These are phyloP conservation scores for Hypoxylon lienhwacheense DNA, from an alignment of 495 filamentous ascomycete species.

Conservation along the genomic window DNA sequence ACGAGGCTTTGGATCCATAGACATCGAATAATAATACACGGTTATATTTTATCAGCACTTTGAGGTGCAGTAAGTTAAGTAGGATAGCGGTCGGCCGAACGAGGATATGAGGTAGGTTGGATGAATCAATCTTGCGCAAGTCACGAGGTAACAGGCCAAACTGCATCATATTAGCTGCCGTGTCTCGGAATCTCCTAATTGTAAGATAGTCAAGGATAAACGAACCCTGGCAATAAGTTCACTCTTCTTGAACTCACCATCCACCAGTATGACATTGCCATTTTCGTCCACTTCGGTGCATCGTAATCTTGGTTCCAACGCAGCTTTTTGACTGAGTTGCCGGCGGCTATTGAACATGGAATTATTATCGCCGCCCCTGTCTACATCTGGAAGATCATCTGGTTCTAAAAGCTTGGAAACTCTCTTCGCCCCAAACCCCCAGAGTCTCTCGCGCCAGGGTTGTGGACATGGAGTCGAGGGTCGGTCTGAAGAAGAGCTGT, in stretches of 20 bases:
- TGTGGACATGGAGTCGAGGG: slow-evolving; percentile 47
- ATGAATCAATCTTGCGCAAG: slow-evolving; percentile 97
- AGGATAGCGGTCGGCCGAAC: slow-evolving; percentile 92
- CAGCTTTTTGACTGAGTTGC: slow-evolving; percentile 66
- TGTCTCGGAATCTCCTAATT: neutral
- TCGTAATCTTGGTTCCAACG: slow-evolving; percentile 77
- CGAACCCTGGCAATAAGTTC: slow-evolving; percentile 93
- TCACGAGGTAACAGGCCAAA: slow-evolving; percentile 95
- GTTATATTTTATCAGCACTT: slow-evolving; percentile 91
- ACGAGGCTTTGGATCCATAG: slow-evolving; percentile 91
- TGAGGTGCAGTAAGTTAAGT: slow-evolving; percentile 89
- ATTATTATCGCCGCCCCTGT: slow-evolving; percentile 52
- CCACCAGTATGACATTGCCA: slow-evolving; percentile 92
- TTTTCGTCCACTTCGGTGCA: slow-evolving; percentile 94
- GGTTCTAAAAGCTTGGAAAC: slow-evolving; percentile 43
- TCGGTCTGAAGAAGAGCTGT: slow-evolving; percentile 39
- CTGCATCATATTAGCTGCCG: slow-evolving; percentile 52
- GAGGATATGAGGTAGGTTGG: slow-evolving; percentile 93
- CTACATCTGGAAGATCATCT: slow-evolving; percentile 55
- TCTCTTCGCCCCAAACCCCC: slow-evolving; percentile 46
- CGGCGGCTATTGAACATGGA: slow-evolving; percentile 63
- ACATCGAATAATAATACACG: slow-evolving; percentile 94
- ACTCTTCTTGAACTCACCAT: slow-evolving; percentile 94
- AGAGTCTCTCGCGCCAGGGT: slow-evolving; percentile 61
- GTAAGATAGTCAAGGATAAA: slow-evolving; percentile 14